Evolutionary conservation across 108 stramenopile genomes (phyloP), one percentile per base, ranked within the genome.

Genomic region (Skeletonema costatum): DNA sequence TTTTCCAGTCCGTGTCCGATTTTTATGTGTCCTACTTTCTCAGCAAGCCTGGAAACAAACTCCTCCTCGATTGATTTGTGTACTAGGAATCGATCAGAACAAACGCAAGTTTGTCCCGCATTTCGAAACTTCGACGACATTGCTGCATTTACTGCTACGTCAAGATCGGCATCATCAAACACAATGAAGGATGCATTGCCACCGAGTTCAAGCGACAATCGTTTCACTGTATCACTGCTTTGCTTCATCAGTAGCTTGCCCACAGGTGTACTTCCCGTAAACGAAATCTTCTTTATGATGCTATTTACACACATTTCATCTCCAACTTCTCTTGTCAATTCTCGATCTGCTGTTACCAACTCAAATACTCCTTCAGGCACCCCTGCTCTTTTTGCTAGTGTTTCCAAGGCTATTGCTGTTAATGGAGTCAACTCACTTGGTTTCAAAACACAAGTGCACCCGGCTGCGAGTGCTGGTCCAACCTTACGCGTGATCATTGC

Each of bases 401-500:
- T 77, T 41, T 78, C 41, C 19, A 97, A 74, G 5, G 93, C 91
- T 30, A 98, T 59, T 9, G 97, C 96, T 3, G 93, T 92, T 51
- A 97, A 44, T 2, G 98, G 98, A 25, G 96, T 94, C 51, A 90
- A 33, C 66, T 95, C 97, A 59, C 88, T 89, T 21, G 98, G 98
- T 74, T 98, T 98, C 16, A 97, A 66, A 0, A 98, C 90, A 6
- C 84, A 83, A 10, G 92, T 89, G 79, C 95, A 96, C 16, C 98
- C 98, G 6, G 94, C 94, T 12, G 94, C 95, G 61, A 98, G 74
- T 3, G 97, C 96, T 3, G 98, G 98, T 38, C 84, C 96, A 2
- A 86, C 89, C 73, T 98, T 98, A n/a, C 96, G 87, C 11, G 98
- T 96, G 32, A 99, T 90, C 99, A 99, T 98, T 16, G 98, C 98